A percentile compares a stretch with the other conserved stretches of the same genome.
Conservation (phyloP, 2,329 filamentous ascomycete genomes). For the Rhynchosporium graminicola region DNA sequence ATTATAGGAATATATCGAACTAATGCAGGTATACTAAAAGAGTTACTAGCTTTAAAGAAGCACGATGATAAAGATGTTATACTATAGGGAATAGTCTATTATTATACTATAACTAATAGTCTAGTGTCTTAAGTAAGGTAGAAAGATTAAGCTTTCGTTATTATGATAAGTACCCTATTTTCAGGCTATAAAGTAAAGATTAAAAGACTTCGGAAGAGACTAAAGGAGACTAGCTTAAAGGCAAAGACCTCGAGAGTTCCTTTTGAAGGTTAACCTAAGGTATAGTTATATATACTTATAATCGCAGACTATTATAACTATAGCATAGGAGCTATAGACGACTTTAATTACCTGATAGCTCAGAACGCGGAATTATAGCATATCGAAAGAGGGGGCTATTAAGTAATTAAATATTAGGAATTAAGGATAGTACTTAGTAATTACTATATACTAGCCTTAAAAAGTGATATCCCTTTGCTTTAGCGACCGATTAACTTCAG, state of each 20-base stretch:
- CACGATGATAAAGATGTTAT: constrained; percentile 12
- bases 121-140: constrained; percentile 5
- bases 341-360: constrained; percentile 14
- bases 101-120: neutral
- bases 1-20: neutral
- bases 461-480: constrained; percentile 10
- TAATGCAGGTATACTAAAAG: neutral
- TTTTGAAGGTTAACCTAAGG: constrained; percentile 1
- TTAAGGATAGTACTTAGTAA: constrained; percentile 5
- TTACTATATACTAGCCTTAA: too few species aligned
- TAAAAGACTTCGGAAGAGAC: constrained; percentile 9
- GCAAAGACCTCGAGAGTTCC: constrained; percentile 9
- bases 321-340: neutral
- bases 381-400: constrained; percentile 7
- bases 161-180: constrained; percentile 15
- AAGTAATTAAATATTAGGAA: constrained; percentile 14
- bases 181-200: neutral
- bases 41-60: constrained; percentile 5
- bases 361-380: constrained; percentile 13
- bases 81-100: constrained; percentile 15
- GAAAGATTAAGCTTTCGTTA: constrained; percentile 2
- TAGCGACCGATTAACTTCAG: constrained; percentile 4
- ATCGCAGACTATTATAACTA: constrained; percentile 18
- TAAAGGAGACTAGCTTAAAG: constrained; percentile 16
- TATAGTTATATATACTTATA: constrained; percentile 8